A percentile compares a stretch with the other conserved stretches of the same genome.
Conservation (phyloP, 2,329 filamentous ascomycete genomes). For the Bipolaris bicolor region DNA sequence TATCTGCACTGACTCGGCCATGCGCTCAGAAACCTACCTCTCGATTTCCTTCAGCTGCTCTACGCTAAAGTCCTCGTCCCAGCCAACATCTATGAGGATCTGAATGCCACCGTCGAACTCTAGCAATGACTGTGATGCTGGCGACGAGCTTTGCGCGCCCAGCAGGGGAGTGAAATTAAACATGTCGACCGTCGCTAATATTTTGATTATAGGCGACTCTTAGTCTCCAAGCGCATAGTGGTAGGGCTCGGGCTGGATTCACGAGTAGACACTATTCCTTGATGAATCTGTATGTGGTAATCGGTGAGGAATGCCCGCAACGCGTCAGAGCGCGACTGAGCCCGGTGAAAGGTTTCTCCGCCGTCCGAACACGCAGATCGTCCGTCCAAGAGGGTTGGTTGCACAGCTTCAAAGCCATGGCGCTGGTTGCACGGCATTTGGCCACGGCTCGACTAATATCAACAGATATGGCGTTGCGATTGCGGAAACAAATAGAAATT, state of each 20-base stretch:
- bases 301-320: conserved; percentile 6
- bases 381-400: not conserved
- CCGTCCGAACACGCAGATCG: no score
- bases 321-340: conserved; percentile 16
- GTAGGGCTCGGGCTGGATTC: conserved; percentile 1
- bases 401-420: not conserved
- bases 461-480: not conserved
- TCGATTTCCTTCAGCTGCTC: conserved; percentile 85
- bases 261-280: conserved; percentile 5
- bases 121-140: conserved; percentile 90
- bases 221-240: conserved; percentile 12
- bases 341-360: conserved; percentile 8
- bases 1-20: not conserved
- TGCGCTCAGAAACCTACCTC: conserved; percentile 63
- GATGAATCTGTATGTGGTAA: conserved; percentile 1
- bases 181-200: conserved; percentile 61
- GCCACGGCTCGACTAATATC: not conserved
- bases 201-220: conserved; percentile 5
- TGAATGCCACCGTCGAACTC: conserved; percentile 98
- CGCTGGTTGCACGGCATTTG: not conserved
- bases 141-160: conserved; percentile 85
- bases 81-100: conserved; percentile 90
- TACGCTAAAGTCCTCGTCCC: conserved; percentile 90
- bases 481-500: not conserved
- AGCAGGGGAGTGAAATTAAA: conserved; percentile 95